phyloP scores from a whole-genome alignment of 225 moss, liverwort and hornwort genomes.

The Thuidium tamariscinum region DNA sequence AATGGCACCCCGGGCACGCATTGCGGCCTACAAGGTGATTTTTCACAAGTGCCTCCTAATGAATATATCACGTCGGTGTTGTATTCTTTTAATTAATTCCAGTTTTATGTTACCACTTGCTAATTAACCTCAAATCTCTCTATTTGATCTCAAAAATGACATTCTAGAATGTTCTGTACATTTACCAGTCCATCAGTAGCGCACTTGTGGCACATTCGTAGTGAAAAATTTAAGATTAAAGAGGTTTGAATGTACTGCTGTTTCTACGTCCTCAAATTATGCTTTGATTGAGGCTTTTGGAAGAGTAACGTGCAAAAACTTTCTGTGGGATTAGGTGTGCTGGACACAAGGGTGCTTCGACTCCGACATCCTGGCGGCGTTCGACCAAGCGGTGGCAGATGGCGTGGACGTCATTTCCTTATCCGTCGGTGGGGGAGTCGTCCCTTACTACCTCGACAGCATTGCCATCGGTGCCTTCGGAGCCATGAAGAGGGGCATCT shows the following conservation, averaged over 20 bases:
- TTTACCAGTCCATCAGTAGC: background rate
- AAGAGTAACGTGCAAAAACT: background rate
- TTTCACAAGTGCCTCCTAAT: too few species aligned
- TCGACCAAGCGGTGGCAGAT: conserved; percentile 50
- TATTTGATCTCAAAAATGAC: background rate
- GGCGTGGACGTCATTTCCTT: conserved; percentile 65
- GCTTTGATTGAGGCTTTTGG: background rate
- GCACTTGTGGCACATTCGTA: background rate
- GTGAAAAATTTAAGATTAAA: background rate
- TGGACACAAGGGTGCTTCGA: conserved; percentile 44
- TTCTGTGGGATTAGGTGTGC: conserved; percentile 8
- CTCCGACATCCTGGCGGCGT: conserved; percentile 64
- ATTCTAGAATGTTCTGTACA: background rate
- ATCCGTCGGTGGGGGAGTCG: conserved; percentile 33
- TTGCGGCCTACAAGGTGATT: conserved; percentile 55
- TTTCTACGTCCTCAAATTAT: background rate
- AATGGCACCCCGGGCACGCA: conserved; percentile 46
- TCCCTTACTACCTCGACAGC: conserved; percentile 33
- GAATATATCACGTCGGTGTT: background rate
- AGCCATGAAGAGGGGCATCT: conserved; percentile 44
- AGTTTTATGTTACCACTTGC: background rate
- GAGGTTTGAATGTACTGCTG: background rate
- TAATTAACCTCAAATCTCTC: background rate
- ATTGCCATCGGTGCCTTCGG: conserved; percentile 65
- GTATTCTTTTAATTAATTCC: background rate